Evolutionary conservation across 2,329 filamentous ascomycete genomes (phyloP), one percentile per base, ranked within the genome.

Genomic region (Zymoseptoria pseudotritici): DNA sequence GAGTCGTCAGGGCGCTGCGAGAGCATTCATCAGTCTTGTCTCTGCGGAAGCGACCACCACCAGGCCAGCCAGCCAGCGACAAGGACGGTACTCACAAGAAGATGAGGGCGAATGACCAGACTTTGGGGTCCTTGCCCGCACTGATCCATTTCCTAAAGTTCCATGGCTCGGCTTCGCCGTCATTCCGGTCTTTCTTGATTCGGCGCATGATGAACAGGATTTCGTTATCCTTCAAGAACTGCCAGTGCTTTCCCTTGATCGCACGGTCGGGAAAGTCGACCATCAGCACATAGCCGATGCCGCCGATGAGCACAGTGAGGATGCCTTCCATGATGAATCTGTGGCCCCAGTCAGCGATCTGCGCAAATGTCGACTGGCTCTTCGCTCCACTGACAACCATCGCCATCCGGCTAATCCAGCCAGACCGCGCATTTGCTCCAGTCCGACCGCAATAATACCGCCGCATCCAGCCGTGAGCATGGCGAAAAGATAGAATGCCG

Each of bases 1-100:
- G 82, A 10, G 87, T 88, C 0, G 88, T 90, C 1, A 83, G 83
- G 72, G 36, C 36, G 36, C 36, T 42, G 36, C 10, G 36, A 42
- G 36, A 17, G 4, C 4, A 42, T 42, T 17, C 36, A 42, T 42
- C 36, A 42, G 36, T 13, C 11, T 36, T 10, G 36, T 42, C 11
- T 26, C 24, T 26, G 24, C 24, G 24, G 24, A 26, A 26, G 24
- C 24, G 24, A 26, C 24, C 24, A 26, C 24, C 24, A 8, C 21
- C 21, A 22, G 2, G 2, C 21, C 2, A 4, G 21, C 21, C 21
- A 10, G 36, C 11, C 4, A 42, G 11, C 11, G 31, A 17, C 36
- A 17, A 17, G 36, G 4, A 26, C 10, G 36, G 36, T 42, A 42
- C 36, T 42, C 83, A 83, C 75, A 78, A 77, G 70, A 80, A 82